Evolutionary conservation across 192 early-diverging fungal genomes (phyloP).

Genomic region (Umbelopsis isabellina): DNA sequence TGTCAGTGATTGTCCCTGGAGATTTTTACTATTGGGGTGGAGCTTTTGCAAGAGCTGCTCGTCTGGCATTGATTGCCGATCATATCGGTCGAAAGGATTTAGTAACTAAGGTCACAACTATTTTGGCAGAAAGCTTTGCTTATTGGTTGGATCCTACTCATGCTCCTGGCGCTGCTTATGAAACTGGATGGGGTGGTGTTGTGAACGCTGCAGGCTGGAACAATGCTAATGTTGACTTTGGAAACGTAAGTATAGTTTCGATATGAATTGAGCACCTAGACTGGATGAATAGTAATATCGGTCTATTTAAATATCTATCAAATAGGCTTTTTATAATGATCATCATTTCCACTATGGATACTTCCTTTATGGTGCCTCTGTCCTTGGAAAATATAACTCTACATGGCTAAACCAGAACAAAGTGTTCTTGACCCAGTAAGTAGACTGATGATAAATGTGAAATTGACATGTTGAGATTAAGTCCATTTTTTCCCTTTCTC

Average conservation of each 20-base stretch:
- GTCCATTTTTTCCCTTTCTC: neutral
- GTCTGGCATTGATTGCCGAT: slow-evolving; percentile 52
- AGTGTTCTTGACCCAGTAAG: slow-evolving; percentile 19
- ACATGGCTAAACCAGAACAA: slow-evolving; percentile 34
- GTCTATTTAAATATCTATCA: neutral
- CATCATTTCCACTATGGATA: slow-evolving; percentile 68
- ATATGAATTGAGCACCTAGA: neutral
- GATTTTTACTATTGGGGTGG: slow-evolving; percentile 62
- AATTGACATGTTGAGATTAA: neutral
- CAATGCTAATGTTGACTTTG: slow-evolving; percentile 47
- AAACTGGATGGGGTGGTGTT: slow-evolving; percentile 53
- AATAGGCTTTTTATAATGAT: slow-evolving; percentile 51
- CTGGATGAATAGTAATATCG: neutral
- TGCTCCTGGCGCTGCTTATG: slow-evolving; percentile 33
- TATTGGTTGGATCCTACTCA: slow-evolving; percentile 21
- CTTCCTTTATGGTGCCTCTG: slow-evolving; percentile 54
- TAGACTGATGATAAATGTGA: neutral
- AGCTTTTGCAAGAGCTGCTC: slow-evolving; percentile 48
- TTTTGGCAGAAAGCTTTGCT: slow-evolving; percentile 22
- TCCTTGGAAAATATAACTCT: slow-evolving; percentile 50
- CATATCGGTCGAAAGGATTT: slow-evolving; percentile 42
- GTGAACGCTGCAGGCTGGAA: slow-evolving; percentile 39
- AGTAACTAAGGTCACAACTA: slow-evolving; percentile 9
- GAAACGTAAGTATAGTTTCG: slow-evolving; percentile 41
- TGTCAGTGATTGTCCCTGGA: slow-evolving; percentile 33